Evolutionary conservation across 345 rosid genomes (phyloP).

Genomic region (Citrus medica): DNA sequence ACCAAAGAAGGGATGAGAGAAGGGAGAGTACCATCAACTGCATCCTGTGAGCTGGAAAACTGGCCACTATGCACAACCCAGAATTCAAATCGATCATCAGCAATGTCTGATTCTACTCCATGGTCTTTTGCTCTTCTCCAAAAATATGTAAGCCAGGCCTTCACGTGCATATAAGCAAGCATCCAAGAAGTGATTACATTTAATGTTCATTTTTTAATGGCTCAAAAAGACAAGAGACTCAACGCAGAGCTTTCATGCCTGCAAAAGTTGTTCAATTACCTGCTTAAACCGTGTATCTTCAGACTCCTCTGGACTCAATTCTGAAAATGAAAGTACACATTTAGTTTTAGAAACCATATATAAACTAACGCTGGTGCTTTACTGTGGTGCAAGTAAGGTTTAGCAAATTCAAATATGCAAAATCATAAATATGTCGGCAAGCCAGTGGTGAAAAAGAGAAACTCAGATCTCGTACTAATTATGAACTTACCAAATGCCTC

Average conservation of each 20-base stretch:
- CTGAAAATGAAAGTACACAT: no score
- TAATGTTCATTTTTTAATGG: neutral
- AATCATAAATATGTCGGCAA: no score
- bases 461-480: neutral
- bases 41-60: conserved; percentile 58
- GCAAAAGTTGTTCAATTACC: conserved; percentile 29
- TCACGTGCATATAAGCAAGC: conserved; percentile 4
- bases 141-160: conserved; percentile 89
- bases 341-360: no score
- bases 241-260: no score
- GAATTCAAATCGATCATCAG: conserved; percentile 69
- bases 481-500: conserved; percentile 70
- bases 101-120: conserved; percentile 66
- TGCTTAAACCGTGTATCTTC: conserved; percentile 85
- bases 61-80: conserved; percentile 57
- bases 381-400: no score
- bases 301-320: conserved; percentile 46
- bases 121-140: conserved; percentile 84
- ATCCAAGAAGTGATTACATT: neutral
- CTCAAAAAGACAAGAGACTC: neutral
- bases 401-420: no score
- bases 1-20: no score
- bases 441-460: neutral
- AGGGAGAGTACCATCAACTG: conserved; percentile 67
- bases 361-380: no score